Conservation (phyloP, 1,139 yeast genomes). For the Yamadazyma mexicana region DNA sequence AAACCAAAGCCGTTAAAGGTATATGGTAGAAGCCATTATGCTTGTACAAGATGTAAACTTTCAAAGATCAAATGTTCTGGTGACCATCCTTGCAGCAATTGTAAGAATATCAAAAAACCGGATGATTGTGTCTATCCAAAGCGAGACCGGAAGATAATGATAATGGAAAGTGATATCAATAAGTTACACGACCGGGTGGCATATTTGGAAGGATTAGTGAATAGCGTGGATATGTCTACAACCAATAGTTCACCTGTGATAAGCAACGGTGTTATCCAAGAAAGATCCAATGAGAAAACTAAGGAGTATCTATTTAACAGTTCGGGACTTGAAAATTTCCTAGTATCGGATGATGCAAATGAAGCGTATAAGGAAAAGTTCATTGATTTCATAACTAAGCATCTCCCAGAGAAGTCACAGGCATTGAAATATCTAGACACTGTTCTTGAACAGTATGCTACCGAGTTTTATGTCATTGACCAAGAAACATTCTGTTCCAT, state of each 20-base stretch:
- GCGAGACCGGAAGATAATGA: slow-evolving; percentile 50
- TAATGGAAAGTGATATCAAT: slow-evolving; percentile 51
- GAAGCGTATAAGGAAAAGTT: slow-evolving; percentile 27
- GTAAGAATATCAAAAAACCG: slow-evolving; percentile 33
- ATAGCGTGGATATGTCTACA: neutral
- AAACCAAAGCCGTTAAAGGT: slow-evolving; percentile 43
- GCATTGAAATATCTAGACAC: slow-evolving; percentile 11
- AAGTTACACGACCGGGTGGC: slow-evolving; percentile 42
- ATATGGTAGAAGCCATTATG: slow-evolving; percentile 42
- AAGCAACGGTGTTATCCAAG: slow-evolving; percentile 10
- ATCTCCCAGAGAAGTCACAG: slow-evolving; percentile 17
- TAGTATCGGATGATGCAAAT: slow-evolving; percentile 27
- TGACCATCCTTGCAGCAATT: slow-evolving; percentile 42
- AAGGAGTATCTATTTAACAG: slow-evolving; percentile 15
- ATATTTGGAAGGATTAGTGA: slow-evolving; percentile 26
- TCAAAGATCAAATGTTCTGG: slow-evolving; percentile 47
- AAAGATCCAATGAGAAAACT: slow-evolving; percentile 12
- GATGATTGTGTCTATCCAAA: slow-evolving; percentile 47
- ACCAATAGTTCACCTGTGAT: neutral
- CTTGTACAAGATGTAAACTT: slow-evolving; percentile 40
- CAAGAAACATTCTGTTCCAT: slow-evolving; percentile 4
- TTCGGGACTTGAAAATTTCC: slow-evolving; percentile 19
- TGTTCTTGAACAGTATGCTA: slow-evolving; percentile 15
- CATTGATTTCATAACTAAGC: slow-evolving; percentile 18
- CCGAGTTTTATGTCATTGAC: slow-evolving; percentile 17